A percentile compares a stretch with the other conserved stretches of the same genome.
Conservation (phyloP, 768 basidiomycete species). For the Galerina sulciceps region DNA sequence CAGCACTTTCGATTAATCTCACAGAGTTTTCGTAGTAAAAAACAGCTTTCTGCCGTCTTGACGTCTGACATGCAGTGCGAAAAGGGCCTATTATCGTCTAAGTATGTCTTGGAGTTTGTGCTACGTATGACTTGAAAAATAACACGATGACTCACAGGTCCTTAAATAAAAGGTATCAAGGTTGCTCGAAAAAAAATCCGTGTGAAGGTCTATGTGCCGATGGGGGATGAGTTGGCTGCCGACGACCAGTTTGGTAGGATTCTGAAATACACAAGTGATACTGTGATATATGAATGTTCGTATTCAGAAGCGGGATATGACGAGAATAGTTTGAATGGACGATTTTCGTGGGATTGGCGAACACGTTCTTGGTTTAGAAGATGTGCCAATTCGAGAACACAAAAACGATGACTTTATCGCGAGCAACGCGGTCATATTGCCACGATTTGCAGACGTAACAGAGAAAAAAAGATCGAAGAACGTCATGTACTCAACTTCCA, state of each 20-base stretch:
- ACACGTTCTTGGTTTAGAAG: constrained; percentile 57
- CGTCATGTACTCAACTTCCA: too few relatives aligned
- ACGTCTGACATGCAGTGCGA: constrained; percentile 46
- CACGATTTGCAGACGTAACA: too few relatives aligned
- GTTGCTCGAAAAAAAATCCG: constrained; percentile 17
- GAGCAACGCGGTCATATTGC: too few relatives aligned
- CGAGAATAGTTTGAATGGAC: constrained; percentile 26
- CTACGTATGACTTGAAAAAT: background rate
- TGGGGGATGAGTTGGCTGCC: constrained; percentile 1
- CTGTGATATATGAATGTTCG: constrained; percentile 37
- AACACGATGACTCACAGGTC: constrained; percentile 14
- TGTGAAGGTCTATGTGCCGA: constrained; percentile 6
- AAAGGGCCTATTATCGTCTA: constrained; percentile 41
- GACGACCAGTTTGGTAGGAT: constrained; percentile 22
- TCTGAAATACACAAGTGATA: constrained; percentile 51
- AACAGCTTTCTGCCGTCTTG: constrained; percentile 43
- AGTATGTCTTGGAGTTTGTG: background rate
- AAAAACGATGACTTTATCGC: constrained; percentile 56
- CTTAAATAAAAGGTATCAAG: constrained; percentile 40
- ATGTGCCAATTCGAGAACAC: constrained; percentile 65
- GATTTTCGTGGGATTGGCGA: constrained; percentile 44
- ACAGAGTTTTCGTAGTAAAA: constrained; percentile 42
- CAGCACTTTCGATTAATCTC: constrained; percentile 31
- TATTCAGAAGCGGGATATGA: too few relatives aligned
- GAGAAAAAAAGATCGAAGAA: too few relatives aligned